These are phyloP conservation scores for Adansonia grandidieri DNA, from an alignment of 441 rosid genomes.

Conservation along the genomic window DNA sequence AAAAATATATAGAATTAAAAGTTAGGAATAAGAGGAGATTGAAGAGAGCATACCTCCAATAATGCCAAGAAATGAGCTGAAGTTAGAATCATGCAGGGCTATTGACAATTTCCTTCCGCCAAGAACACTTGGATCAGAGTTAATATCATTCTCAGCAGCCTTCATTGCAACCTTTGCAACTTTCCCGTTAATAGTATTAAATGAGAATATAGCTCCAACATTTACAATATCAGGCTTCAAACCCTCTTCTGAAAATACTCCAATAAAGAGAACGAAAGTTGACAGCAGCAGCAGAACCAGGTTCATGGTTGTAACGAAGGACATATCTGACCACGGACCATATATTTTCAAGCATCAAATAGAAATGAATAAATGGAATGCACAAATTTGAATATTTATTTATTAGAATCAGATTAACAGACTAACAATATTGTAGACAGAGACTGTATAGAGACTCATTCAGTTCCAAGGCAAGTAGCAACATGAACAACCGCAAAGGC, in stretches of 20 bases:
- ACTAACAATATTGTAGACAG: not conserved
- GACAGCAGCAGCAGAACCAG: constrained; percentile 46
- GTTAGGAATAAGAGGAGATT: constrained; percentile 14
- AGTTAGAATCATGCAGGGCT: constrained; percentile 62
- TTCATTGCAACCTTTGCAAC: constrained; percentile 63
- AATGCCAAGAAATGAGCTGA: constrained; percentile 77
- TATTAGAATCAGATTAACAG: constrained; percentile 25
- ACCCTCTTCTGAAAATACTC: constrained; percentile 44
- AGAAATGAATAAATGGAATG: constrained; percentile 2
- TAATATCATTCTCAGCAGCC: constrained; percentile 82
- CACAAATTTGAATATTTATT: not conserved
- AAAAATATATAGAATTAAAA: constrained; percentile 17
- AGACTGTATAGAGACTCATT: not conserved
- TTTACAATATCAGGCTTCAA: constrained; percentile 47
- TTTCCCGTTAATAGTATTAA: constrained; percentile 51
- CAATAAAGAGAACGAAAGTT: constrained; percentile 41
- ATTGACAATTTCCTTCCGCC: constrained; percentile 66
- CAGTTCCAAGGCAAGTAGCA: constrained; percentile 29
- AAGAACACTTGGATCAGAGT: constrained; percentile 69
- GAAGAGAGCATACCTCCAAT: constrained; percentile 63
- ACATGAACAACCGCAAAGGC: not conserved
- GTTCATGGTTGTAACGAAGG: constrained; percentile 46
- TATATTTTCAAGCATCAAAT: constrained; percentile 32
- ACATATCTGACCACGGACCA: constrained; percentile 24
- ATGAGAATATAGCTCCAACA: constrained; percentile 73